phyloP scores from a whole-genome alignment of 2,329 filamentous ascomycete genomes.

The Macrophomina tecta region DNA sequence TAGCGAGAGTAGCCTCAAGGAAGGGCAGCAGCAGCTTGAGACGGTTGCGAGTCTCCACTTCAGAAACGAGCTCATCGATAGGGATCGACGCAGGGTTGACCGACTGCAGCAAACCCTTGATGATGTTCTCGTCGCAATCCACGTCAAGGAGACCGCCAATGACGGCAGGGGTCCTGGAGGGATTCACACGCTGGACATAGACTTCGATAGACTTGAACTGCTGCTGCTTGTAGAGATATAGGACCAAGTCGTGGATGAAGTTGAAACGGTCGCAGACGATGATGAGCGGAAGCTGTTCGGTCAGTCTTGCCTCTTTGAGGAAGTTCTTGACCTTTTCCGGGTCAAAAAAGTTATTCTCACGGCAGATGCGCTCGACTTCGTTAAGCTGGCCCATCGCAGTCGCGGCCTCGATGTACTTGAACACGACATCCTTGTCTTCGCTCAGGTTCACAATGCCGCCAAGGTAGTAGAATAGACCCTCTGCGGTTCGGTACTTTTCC shows the following conservation, averaged over 20 bases:
- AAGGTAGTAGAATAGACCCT: slow-evolving; percentile 97
- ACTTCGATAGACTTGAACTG: slow-evolving; percentile 99
- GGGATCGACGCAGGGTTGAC: slow-evolving; percentile 85
- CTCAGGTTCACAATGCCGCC: slow-evolving; percentile 97
- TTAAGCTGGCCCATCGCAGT: slow-evolving; percentile 92
- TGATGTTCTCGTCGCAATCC: slow-evolving; percentile 94
- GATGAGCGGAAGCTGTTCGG: slow-evolving; percentile 93
- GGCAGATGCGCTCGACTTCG: slow-evolving; percentile 96
- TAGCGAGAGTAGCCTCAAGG: slow-evolving; percentile 87
- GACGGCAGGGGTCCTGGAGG: slow-evolving; percentile 85
- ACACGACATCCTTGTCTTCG: slow-evolving; percentile 93
- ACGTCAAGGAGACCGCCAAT: slow-evolving; percentile 94
- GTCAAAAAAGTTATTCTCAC: slow-evolving; percentile 87
- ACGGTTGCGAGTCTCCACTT: slow-evolving; percentile 95
- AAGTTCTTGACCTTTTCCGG: slow-evolving; percentile 99
- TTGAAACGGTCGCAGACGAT: slow-evolving; percentile 99
- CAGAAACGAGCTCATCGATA: slow-evolving; percentile 89
- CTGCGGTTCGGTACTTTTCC: slow-evolving; percentile 96
- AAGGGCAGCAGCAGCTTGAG: slow-evolving; percentile 95
- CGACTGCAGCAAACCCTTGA: slow-evolving; percentile 86
- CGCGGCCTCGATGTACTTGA: slow-evolving; percentile 99
- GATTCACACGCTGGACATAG: slow-evolving; percentile 97
- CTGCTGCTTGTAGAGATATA: slow-evolving; percentile 98
- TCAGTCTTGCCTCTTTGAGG: slow-evolving; percentile 91
- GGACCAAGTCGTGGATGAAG: slow-evolving; percentile 94